These are phyloP conservation scores for Phlyctochytrium arcticum DNA, from an alignment of 192 early-diverging fungal genomes.

Conservation along the genomic window DNA sequence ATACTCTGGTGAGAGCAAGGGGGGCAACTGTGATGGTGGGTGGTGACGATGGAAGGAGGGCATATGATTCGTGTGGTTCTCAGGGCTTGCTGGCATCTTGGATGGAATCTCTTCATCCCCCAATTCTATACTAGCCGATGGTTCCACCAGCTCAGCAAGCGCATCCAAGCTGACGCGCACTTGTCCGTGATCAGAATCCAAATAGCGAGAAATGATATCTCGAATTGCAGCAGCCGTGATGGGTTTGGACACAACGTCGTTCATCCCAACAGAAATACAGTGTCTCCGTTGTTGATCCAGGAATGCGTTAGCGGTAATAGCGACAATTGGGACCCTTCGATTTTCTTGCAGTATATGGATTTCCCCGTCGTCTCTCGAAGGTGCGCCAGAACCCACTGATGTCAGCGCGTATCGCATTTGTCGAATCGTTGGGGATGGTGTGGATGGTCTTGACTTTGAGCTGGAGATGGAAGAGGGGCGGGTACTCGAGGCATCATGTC, in stretches of 20 bases:
- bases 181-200: conserved; percentile 9
- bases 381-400: neutral
- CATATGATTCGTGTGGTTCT: no score
- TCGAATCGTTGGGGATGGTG: conserved; percentile 15
- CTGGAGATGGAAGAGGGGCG: neutral
- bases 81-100: no score
- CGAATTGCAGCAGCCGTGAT: conserved; percentile 5
- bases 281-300: conserved; percentile 23
- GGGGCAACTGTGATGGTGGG: no score
- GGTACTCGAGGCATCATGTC: neutral
- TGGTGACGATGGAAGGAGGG: no score
- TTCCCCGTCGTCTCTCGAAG: neutral
- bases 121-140: no score
- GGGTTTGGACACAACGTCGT: conserved; percentile 19
- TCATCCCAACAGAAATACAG: conserved; percentile 20
- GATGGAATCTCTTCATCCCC: no score
- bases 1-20: no score
- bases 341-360: conserved; percentile 15
- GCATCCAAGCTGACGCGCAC: neutral
- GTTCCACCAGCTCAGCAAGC: neutral
- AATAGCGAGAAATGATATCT: conserved; percentile 13
- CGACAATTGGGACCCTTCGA: conserved; percentile 17
- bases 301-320: conserved; percentile 20
- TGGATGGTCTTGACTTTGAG: neutral
- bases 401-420: conserved; percentile 16